A percentile compares a stretch with the other conserved stretches of the same genome.
Conservation (phyloP, 192 early-diverging fungal genomes). For the Dissophora ornata region DNA sequence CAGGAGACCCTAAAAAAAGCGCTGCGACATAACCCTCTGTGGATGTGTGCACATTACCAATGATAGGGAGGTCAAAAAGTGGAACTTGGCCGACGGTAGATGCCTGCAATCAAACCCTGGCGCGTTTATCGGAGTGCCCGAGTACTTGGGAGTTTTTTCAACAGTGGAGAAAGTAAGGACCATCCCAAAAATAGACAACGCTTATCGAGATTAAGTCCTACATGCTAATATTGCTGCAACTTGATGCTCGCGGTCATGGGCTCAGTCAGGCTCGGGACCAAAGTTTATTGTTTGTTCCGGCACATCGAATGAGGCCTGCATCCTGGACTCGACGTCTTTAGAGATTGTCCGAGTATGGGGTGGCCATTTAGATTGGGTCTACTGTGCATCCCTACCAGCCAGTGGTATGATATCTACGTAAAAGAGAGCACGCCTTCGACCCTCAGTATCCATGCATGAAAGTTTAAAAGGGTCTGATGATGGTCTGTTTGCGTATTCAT, state of each 20-base stretch:
- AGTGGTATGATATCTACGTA: too few relatives aligned
- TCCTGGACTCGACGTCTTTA: slow-evolving; percentile 61
- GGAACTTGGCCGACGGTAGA: slow-evolving; percentile 64
- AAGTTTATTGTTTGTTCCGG: slow-evolving; percentile 67
- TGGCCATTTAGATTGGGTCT: slow-evolving; percentile 67
- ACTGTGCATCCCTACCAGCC: slow-evolving; percentile 60
- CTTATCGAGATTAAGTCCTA: too few relatives aligned
- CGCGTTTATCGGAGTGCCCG: slow-evolving; percentile 62
- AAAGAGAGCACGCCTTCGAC: too few relatives aligned
- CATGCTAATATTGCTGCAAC: not conserved
- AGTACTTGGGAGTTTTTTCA: slow-evolving; percentile 56
- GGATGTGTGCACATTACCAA: not conserved
- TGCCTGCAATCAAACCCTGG: slow-evolving; percentile 57
- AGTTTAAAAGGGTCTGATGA: too few relatives aligned
- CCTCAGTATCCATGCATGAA: too few relatives aligned
- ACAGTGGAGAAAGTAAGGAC: slow-evolving; percentile 38
- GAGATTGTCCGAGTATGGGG: slow-evolving; percentile 70
- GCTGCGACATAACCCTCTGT: too few relatives aligned
- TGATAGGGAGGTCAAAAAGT: slow-evolving; percentile 60
- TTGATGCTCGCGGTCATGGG: not conserved
- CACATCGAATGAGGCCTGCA: slow-evolving; percentile 61
- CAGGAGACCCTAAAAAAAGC: too few relatives aligned
- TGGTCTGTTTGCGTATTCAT: slow-evolving; percentile 7
- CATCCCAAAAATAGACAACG: too few relatives aligned
- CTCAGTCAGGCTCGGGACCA: slow-evolving; percentile 37